phyloP scores from a whole-genome alignment of 345 rosid genomes.

The Rhodomyrtus tomentosa region DNA sequence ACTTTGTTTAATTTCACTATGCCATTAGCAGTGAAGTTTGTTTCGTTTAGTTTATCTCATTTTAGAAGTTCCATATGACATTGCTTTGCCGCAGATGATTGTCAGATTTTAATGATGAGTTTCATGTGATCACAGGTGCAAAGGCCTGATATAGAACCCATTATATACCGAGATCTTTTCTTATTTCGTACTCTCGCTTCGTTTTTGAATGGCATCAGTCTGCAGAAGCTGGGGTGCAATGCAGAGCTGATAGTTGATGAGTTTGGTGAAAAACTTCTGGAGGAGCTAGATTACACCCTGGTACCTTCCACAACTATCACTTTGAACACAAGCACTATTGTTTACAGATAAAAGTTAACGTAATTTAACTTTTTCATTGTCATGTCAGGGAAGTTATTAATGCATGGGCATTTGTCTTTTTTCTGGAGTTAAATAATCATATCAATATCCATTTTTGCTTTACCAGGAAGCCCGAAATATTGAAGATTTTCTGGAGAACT shows the following conservation, averaged over 20 bases:
- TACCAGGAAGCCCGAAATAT: conserved; percentile 87
- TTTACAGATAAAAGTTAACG: too few species aligned
- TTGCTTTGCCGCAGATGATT: not conserved
- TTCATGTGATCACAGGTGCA: conserved; percentile 51
- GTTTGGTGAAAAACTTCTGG: conserved; percentile 96
- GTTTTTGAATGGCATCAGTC: conserved; percentile 78
- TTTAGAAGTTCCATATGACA: not conserved
- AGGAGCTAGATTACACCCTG: conserved; percentile 98
- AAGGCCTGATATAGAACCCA: conserved; percentile 88
- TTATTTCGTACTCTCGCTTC: conserved; percentile 93
- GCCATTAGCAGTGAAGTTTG: not conserved
- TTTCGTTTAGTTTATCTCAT: not conserved
- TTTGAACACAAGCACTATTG: too few species aligned
- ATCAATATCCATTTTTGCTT: not conserved
- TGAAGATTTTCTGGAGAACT: conserved; percentile 91
- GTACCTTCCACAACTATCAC: conserved; percentile 20
- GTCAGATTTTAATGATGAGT: not conserved
- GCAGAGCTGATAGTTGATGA: conserved; percentile 95
- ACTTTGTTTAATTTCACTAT: not conserved
- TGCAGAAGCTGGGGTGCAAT: conserved; percentile 91
- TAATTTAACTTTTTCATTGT: not conserved
- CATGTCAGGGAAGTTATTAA: not conserved
- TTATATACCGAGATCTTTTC: conserved; percentile 88
- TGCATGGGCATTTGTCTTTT: not conserved
- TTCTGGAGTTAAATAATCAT: not conserved